These are phyloP conservation scores for Claviceps capensis DNA, from an alignment of 2,329 filamentous ascomycete genomes.

Conservation along the genomic window DNA sequence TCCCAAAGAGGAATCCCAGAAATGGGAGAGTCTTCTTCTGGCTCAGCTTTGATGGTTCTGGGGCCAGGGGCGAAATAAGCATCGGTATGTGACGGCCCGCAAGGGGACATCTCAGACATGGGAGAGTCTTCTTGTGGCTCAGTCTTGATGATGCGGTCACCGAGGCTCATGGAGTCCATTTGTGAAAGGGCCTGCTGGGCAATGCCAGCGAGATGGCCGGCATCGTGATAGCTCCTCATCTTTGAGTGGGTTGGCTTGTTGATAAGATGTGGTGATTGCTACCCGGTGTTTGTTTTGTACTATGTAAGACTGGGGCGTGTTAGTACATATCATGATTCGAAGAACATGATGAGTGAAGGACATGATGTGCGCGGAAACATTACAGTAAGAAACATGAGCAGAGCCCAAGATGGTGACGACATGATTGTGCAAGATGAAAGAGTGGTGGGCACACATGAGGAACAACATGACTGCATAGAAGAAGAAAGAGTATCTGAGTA, in stretches of 20 bases:
- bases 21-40: background rate
- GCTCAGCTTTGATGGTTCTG: background rate
- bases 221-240: background rate
- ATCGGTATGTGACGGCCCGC: background rate
- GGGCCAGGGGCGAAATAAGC: background rate
- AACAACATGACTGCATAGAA: no score
- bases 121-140: background rate
- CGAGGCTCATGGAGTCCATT: background rate
- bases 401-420: background rate
- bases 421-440: no score
- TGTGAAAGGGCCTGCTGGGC: background rate
- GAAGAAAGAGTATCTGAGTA: no score
- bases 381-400: no score
- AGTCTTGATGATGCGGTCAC: background rate
- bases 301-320: no score
- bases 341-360: no score
- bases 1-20: no score
- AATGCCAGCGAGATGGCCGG: background rate
- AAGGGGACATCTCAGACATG: no score
- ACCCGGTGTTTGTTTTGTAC: background rate
- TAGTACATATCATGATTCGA: no score
- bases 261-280: background rate
- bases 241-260: background rate
- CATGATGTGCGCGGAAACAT: no score
- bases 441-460: no score